Conservation (phyloP, 768 basidiomycete genomes). For the Pholiota conissans region DNA sequence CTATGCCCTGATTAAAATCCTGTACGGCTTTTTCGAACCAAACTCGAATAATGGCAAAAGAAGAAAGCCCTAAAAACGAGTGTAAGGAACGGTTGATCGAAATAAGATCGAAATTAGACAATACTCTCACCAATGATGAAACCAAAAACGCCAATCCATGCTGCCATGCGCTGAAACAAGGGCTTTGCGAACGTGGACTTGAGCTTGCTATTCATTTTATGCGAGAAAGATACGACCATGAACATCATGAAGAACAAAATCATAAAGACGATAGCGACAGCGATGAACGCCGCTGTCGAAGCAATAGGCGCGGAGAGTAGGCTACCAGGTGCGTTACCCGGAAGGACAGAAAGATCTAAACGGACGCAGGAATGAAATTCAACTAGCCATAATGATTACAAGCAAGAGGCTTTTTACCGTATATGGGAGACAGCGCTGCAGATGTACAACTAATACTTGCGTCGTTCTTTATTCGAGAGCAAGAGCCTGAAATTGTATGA, state of each 20-base stretch:
- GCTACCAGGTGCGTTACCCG: constrained; percentile 52
- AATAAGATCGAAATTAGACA: constrained; percentile 15
- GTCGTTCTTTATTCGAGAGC: constrained; percentile 49
- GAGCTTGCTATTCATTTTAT: constrained; percentile 57
- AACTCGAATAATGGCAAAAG: constrained; percentile 74
- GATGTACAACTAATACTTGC: constrained; percentile 55
- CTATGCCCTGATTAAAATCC: constrained; percentile 71
- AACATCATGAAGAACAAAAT: constrained; percentile 66
- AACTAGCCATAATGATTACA: background rate
- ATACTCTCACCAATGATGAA: constrained; percentile 74
- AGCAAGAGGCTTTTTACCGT: constrained; percentile 44
- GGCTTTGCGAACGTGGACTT: constrained; percentile 55
- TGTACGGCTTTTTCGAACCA: constrained; percentile 80
- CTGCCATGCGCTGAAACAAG: constrained; percentile 53
- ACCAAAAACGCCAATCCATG: constrained; percentile 78
- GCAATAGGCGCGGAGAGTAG: constrained; percentile 61
- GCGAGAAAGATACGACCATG: constrained; percentile 64
- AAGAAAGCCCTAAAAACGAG: constrained; percentile 50
- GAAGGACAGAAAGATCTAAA: constrained; percentile 66
- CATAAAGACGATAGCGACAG: constrained; percentile 56
- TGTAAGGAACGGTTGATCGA: background rate
- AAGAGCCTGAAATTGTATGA: constrained; percentile 55
- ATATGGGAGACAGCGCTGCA: constrained; percentile 55
- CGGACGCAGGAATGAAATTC: background rate
- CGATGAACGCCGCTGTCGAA: constrained; percentile 57